Evolutionary conservation across 2,329 filamentous ascomycete species (phyloP).

Genomic region (Xylariaceae sp.): DNA sequence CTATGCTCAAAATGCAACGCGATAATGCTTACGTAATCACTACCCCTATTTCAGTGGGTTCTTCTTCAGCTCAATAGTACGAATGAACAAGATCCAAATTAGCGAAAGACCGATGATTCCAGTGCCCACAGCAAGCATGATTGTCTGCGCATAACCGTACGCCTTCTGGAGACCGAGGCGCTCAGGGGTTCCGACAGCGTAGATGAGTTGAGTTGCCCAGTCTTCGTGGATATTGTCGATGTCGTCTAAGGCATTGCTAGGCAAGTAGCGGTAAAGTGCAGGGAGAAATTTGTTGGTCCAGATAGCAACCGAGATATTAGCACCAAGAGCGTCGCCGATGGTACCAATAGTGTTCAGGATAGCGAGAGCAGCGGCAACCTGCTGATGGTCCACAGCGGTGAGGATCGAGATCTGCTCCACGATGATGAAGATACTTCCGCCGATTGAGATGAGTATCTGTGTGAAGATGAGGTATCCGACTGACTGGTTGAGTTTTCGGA

Average conservation of each 20-base stretch:
- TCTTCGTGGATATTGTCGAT: neutral
- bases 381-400: constrained; percentile 50
- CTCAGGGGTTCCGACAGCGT: neutral
- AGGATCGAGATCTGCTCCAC: constrained; percentile 54
- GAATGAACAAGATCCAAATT: neutral
- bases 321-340: constrained; percentile 54
- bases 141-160: neutral
- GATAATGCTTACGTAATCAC: no score
- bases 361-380: constrained; percentile 52
- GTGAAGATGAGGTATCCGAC: constrained; percentile 51
- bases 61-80: neutral
- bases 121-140: neutral
- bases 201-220: neutral
- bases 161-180: neutral
- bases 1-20: no score
- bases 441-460: constrained; percentile 51
- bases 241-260: constrained; percentile 18
- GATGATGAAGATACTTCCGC: constrained; percentile 53
- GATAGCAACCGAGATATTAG: constrained; percentile 55
- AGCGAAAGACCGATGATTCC: neutral
- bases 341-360: constrained; percentile 52
- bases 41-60: no score
- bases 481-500: constrained; percentile 45
- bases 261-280: constrained; percentile 45
- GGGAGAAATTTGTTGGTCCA: constrained; percentile 53